Percentiles rank a stretch among this genome's conserved stretches.
phyloP scores from a whole-genome alignment of 2,329 filamentous ascomycete genomes.

The Paecilomyces dactylethromorphus region DNA sequence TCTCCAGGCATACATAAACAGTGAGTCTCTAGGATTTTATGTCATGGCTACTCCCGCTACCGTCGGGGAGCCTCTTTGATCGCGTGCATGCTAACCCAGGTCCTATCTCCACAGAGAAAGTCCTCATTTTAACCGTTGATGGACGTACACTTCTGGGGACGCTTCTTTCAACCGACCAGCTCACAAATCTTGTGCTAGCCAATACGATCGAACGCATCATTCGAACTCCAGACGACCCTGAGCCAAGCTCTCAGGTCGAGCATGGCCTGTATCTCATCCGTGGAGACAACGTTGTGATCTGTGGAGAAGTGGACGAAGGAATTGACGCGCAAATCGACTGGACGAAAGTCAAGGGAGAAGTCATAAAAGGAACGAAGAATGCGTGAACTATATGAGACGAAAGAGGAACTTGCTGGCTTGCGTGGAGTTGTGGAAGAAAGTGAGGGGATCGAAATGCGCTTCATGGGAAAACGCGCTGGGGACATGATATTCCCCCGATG shows the following conservation, averaged over 20 bases:
- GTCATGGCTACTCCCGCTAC: not conserved
- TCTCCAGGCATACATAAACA: constrained; percentile 48
- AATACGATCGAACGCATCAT: constrained; percentile 86
- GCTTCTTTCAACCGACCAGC: constrained; percentile 79
- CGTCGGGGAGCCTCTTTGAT: not conserved
- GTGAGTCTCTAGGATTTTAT: constrained; percentile 30
- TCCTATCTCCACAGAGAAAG: constrained; percentile 60
- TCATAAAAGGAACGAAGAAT: constrained; percentile 82
- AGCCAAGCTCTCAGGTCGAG: constrained; percentile 71
- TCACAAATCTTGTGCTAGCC: constrained; percentile 84
- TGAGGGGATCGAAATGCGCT: not conserved
- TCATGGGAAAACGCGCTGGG: not conserved
- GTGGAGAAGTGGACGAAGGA: constrained; percentile 83
- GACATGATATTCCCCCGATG: not conserved
- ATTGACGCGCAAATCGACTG: constrained; percentile 89
- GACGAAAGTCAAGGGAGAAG: constrained; percentile 77
- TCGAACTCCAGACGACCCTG: constrained; percentile 72
- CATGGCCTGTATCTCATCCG: constrained; percentile 87
- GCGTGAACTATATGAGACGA: constrained; percentile 28
- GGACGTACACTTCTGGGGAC: constrained; percentile 79
- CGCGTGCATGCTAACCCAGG: not conserved
- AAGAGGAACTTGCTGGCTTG: not conserved
- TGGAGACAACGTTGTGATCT: constrained; percentile 88
- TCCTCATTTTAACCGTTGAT: constrained; percentile 85
- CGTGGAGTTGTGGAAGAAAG: not conserved